Evolutionary conservation across 352 stramenopile genomes (phyloP), one percentile per base, ranked within the genome.

Genomic region (Phytophthora podocarpi): DNA sequence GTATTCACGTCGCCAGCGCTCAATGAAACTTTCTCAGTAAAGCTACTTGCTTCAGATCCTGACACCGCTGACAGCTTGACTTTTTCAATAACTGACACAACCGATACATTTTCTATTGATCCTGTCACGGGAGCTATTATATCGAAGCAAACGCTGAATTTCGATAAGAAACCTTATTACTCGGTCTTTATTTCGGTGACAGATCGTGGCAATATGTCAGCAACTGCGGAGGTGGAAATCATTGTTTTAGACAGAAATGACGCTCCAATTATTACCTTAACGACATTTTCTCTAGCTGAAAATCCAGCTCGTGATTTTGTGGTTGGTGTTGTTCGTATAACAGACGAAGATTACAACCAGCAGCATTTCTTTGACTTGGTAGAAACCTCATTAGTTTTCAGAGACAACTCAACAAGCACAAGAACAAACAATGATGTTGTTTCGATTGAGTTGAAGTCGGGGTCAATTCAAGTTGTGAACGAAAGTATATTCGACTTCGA

Each of bases 231-330:
- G 5, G 18, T 69, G 30, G 48, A 70, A 8, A 55, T 69, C 10
- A 4, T 69, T 2, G 15, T 73, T 24, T 40, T 73, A 18, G 64
- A 73, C 24, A 35, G 64, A 46, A 73, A 73, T 53, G 64, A 73
- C 26, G 39, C 52, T 21, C 64, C 64, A 23, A 35, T 48, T 21
- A 47, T 73, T 21, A 31, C 34, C 7, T 54, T 52, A 0, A 55
- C 47, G 9, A 1, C 11, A 16, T 58, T 73, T 37, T 34, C 35
- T 16, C 24, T 66, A 12, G 12, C 9, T 16, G 64, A 69, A 52
- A 66, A 73, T 11, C 20, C 50, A 11, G 1, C 1, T 11, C 23
- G 32, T 26, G 32, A 37, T 39, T 27, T 35, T 21, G 4, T 45
- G 5, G 21, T 73, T 39, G 64, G 64, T 4, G 5, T 20, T 35